Conservation (phyloP, 2,329 filamentous ascomycete genomes). For the Rhytidhysteron rufulum region DNA sequence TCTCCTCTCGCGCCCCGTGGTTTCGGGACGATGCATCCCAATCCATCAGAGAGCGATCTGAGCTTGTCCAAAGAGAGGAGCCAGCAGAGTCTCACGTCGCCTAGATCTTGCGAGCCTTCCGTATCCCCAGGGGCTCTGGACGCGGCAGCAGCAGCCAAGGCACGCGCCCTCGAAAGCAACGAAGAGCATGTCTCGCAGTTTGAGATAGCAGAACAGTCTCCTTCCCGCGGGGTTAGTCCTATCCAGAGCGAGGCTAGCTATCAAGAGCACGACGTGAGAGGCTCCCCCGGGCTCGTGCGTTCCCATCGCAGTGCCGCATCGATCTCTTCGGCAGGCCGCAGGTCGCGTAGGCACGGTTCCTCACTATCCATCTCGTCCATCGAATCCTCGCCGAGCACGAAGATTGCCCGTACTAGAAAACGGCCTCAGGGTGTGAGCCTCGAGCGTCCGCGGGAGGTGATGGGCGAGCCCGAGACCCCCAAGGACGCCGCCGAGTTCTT, state of each 20-base stretch:
- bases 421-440: conserved; percentile 52
- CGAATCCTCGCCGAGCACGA: conserved; percentile 56
- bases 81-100: conserved; percentile 45
- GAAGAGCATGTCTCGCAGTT: conserved; percentile 34
- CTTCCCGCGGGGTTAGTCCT: conserved; percentile 69
- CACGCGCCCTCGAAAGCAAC: conserved; percentile 29
- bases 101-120: too few relatives aligned
- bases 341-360: conserved; percentile 49
- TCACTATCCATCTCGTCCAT: conserved; percentile 58
- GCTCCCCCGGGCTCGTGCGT: conserved; percentile 47
- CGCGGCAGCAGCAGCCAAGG: conserved; percentile 39
- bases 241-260: conserved; percentile 92
- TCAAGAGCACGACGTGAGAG: conserved; percentile 23
- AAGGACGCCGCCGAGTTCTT: conserved; percentile 49
- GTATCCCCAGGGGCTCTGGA: conserved; percentile 30
- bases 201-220: conserved; percentile 30
- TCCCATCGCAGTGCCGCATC: conserved; percentile 41
- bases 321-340: conserved; percentile 61
- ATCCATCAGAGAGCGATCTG: conserved; percentile 50
- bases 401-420: conserved; percentile 51
- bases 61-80: conserved; percentile 43
- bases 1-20: conserved; percentile 49
- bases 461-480: conserved; percentile 31
- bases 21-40: conserved; percentile 65
- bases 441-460: conserved; percentile 48